A percentile compares a stretch with the other conserved stretches of the same genome.
phyloP scores from a whole-genome alignment of 2,329 filamentous ascomycete genomes.

The Cladosporium sphaerospermum region DNA sequence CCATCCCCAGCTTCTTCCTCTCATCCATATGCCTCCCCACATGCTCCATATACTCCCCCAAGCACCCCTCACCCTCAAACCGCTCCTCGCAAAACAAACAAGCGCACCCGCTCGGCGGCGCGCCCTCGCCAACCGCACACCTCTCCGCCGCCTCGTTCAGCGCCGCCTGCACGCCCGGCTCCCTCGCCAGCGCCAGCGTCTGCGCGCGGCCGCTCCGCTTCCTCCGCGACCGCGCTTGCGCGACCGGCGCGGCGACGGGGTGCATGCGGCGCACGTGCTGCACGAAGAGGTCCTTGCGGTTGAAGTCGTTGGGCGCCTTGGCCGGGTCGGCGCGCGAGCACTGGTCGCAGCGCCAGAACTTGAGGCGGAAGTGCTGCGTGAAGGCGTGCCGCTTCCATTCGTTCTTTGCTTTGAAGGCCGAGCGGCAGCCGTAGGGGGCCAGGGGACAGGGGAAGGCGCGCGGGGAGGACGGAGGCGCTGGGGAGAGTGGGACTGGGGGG shows the following conservation, averaged over 20 bases:
- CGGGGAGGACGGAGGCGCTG: not conserved
- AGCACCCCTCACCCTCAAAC: conserved; percentile 60
- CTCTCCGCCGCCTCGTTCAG: conserved; percentile 49
- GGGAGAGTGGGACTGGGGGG: not conserved
- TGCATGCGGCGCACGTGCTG: conserved; percentile 89
- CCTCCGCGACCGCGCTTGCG: conserved; percentile 24
- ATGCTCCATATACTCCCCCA: conserved; percentile 85
- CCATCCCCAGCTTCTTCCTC: conserved; percentile 24
- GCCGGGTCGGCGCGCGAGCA: conserved; percentile 38
- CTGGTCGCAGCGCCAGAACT: conserved; percentile 70
- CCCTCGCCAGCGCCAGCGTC: conserved; percentile 10
- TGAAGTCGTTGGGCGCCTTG: conserved; percentile 59
- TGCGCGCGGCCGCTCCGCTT: conserved; percentile 31
- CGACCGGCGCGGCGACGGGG: conserved; percentile 25
- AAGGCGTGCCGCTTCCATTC: conserved; percentile 90
- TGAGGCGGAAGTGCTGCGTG: conserved; percentile 70
- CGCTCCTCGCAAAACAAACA: conserved; percentile 60
- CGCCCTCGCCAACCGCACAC: conserved; percentile 57
- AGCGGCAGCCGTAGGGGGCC: conserved; percentile 65
- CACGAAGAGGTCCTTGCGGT: conserved; percentile 85
- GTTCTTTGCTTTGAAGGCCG: conserved; percentile 74
- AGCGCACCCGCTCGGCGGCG: conserved; percentile 52
- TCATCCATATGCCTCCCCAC: conserved; percentile 75
- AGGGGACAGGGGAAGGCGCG: conserved; percentile 68
- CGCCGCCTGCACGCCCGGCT: conserved; percentile 12